phyloP scores from a whole-genome alignment of 2,329 filamentous ascomycete species.

The Claviceps africana region DNA sequence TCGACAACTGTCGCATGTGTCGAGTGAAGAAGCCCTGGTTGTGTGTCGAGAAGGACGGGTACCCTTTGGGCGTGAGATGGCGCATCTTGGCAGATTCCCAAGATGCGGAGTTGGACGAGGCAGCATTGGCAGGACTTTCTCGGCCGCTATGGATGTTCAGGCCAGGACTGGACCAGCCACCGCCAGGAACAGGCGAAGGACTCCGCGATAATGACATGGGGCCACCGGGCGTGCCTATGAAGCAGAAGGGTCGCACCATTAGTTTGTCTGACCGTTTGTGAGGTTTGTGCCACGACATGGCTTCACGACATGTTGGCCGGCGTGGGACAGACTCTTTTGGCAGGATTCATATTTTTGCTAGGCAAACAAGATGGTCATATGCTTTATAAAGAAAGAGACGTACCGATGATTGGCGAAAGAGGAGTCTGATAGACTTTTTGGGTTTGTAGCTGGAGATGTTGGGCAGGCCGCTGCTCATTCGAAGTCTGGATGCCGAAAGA shows the following conservation, averaged over 20 bases:
- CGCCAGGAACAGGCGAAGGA: slow-evolving; percentile 69
- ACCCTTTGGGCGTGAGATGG: slow-evolving; percentile 57
- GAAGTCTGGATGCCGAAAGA: slow-evolving; percentile 23
- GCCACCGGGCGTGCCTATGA: slow-evolving; percentile 38
- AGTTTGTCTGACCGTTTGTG: slow-evolving; percentile 10
- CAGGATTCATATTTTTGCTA: background rate
- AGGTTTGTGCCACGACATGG: slow-evolving; percentile 8
- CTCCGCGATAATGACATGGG: slow-evolving; percentile 78
- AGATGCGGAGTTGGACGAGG: slow-evolving; percentile 45
- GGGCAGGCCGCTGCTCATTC: slow-evolving; percentile 18
- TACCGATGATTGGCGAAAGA: slow-evolving; percentile 44
- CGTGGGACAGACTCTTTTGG: background rate
- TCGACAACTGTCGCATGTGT: slow-evolving; percentile 69
- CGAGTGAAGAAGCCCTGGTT: slow-evolving; percentile 79
- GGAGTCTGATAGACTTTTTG: slow-evolving; percentile 15
- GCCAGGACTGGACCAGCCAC: slow-evolving; percentile 79
- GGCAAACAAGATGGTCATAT: background rate
- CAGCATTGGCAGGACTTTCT: slow-evolving; percentile 46
- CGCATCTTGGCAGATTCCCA: slow-evolving; percentile 77
- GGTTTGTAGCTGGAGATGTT: slow-evolving; percentile 18
- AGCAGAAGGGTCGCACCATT: background rate
- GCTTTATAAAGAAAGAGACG: slow-evolving; percentile 17
- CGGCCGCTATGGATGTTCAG: slow-evolving; percentile 59
- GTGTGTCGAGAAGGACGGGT: slow-evolving; percentile 65
- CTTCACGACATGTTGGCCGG: slow-evolving; percentile 2